phyloP scores from a whole-genome alignment of 1,139 yeast species.

The Sugiyamaella neomexicana region DNA sequence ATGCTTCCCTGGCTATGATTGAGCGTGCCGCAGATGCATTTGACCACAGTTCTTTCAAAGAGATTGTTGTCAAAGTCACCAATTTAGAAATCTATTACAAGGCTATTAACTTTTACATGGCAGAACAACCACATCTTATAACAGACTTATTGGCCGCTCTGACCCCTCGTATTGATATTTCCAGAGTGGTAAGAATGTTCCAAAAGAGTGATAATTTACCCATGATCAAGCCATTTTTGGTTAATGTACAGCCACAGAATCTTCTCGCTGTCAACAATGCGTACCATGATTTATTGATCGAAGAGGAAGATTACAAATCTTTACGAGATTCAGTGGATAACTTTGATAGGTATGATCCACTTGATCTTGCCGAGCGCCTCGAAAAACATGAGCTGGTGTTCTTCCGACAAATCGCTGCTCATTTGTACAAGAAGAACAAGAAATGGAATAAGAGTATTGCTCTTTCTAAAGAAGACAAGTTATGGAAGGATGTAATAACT shows the following conservation, averaged over 20 bases:
- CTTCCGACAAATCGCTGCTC: conserved; percentile 95
- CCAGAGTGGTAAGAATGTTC: conserved; percentile 93
- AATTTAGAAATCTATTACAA: conserved; percentile 96
- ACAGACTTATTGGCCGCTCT: conserved; percentile 82
- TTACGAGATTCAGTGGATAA: conserved; percentile 84
- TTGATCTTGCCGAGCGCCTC: conserved; percentile 88
- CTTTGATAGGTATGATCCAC: conserved; percentile 86
- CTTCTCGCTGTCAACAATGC: conserved; percentile 91
- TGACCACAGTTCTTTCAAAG: conserved; percentile 93
- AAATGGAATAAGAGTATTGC: conserved; percentile 89
- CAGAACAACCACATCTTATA: conserved; percentile 87
- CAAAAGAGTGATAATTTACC: conserved; percentile 95
- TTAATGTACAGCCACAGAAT: conserved; percentile 87
- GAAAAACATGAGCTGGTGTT: conserved; percentile 89
- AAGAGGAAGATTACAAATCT: conserved; percentile 93
- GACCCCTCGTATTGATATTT: conserved; percentile 89
- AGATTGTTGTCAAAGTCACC: conserved; percentile 89
- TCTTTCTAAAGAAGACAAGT: conserved; percentile 83
- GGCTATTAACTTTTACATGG: conserved; percentile 91
- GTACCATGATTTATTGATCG: conserved; percentile 90
- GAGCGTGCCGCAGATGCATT: conserved; percentile 91
- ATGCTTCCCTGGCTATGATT: conserved; percentile 97
- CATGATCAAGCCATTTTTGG: conserved; percentile 89
- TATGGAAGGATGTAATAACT: conserved; percentile 92
- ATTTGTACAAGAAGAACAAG: conserved; percentile 89